Evolutionary conservation across 2,329 filamentous ascomycete genomes (phyloP).

Genomic region (Periconia sp.): DNA sequence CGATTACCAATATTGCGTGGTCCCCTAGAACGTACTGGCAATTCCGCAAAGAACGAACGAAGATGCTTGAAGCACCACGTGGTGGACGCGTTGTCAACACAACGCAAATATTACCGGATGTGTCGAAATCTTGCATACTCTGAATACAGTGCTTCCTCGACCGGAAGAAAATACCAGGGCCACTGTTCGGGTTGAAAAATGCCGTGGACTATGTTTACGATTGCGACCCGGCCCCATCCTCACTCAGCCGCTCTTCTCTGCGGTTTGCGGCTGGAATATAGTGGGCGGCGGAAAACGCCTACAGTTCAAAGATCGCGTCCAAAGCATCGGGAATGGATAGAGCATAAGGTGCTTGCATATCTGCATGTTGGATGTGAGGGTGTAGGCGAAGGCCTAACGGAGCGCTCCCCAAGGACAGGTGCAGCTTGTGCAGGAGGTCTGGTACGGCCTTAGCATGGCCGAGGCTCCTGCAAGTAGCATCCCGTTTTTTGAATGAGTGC

Average conservation of each 20-base stretch:
- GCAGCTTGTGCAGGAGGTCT: background rate
- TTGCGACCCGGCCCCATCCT: conserved; percentile 27
- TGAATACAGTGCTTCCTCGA: conserved; percentile 49
- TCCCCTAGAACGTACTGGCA: conserved; percentile 43
- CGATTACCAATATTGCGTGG: too few species aligned
- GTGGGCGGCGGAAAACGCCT: conserved; percentile 9
- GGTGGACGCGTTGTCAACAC: conserved; percentile 54
- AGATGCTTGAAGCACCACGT: conserved; percentile 46
- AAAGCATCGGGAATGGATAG: conserved; percentile 52
- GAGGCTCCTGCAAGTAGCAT: conserved; percentile 3
- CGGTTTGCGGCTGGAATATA: conserved; percentile 1
- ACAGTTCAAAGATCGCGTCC: conserved; percentile 50
- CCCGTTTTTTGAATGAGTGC: conserved; percentile 6
- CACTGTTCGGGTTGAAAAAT: conserved; percentile 53
- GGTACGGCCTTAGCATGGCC: background rate
- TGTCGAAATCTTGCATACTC: conserved; percentile 45
- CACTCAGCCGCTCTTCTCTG: conserved; percentile 11
- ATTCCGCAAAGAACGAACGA: conserved; percentile 42
- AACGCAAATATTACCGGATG: conserved; percentile 51
- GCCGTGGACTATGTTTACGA: conserved; percentile 53
- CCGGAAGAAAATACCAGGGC: conserved; percentile 46
- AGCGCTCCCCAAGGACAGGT: background rate
- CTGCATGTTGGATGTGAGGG: conserved; percentile 5
- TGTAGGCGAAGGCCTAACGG: background rate
- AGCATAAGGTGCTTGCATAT: conserved; percentile 42